Evolutionary conservation across 2,329 filamentous ascomycete species (phyloP).

Genomic region (Fusarium sp.): DNA sequence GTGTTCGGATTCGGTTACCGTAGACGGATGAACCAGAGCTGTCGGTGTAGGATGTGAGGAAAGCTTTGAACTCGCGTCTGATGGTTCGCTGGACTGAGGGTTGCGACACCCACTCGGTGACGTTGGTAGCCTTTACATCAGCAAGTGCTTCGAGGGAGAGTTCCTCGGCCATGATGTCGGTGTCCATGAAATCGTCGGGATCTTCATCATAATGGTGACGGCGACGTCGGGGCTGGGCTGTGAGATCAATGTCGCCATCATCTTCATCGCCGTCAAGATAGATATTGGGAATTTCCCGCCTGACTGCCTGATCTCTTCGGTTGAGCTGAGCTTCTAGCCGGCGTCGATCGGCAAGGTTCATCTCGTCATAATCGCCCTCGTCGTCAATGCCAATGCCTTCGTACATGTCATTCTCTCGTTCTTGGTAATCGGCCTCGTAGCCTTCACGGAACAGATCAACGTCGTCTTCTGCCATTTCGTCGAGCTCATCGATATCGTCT

Average conservation of each 20-base stretch:
- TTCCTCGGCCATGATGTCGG: conserved; percentile 95
- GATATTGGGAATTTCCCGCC: conserved; percentile 74
- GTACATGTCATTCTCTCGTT: conserved; percentile 75
- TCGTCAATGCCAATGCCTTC: conserved; percentile 80
- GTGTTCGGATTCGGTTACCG: conserved; percentile 89
- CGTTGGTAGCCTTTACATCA: conserved; percentile 91
- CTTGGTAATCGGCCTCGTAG: conserved; percentile 76
- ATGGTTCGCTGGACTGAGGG: conserved; percentile 92
- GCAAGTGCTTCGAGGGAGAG: conserved; percentile 89
- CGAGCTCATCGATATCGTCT: conserved; percentile 79
- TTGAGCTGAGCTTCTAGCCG: conserved; percentile 78
- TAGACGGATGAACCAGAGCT: conserved; percentile 91
- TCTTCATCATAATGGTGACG: conserved; percentile 96
- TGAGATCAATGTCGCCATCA: conserved; percentile 84
- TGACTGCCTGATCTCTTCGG: conserved; percentile 77
- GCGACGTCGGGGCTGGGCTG: conserved; percentile 83
- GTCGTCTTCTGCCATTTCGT: conserved; percentile 84
- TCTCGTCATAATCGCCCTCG: conserved; percentile 76
- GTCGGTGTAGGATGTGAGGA: conserved; percentile 95
- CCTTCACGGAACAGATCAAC: conserved; percentile 81
- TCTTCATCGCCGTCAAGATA: conserved; percentile 86
- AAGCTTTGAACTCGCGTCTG: conserved; percentile 95
- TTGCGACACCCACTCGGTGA: conserved; percentile 95
- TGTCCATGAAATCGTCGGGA: conserved; percentile 88
- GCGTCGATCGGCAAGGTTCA: conserved; percentile 74